Conservation (phyloP, 371 early-diverging fungal genomes). For the Mortierella sp. region DNA sequence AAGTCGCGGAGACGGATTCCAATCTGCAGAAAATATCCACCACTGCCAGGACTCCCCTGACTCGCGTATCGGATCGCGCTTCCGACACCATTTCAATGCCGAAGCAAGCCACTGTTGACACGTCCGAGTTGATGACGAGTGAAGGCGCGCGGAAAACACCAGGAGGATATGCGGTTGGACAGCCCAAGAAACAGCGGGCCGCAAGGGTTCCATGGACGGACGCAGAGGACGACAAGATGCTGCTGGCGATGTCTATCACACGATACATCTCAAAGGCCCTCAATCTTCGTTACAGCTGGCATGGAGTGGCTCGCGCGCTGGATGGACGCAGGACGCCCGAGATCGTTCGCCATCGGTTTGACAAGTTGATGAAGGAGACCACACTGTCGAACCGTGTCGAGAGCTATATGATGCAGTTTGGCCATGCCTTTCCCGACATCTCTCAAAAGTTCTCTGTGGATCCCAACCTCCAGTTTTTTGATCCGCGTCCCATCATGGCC, state of each 20-base stretch:
- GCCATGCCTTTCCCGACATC: conserved; percentile 13
- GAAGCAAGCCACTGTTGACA: background rate
- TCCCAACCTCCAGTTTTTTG: conserved; percentile 36
- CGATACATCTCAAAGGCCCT: conserved; percentile 27
- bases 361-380: conserved; percentile 24
- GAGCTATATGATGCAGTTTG: conserved; percentile 31
- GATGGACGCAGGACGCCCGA: conserved; percentile 16
- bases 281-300: conserved; percentile 42
- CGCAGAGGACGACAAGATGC: conserved; percentile 29
- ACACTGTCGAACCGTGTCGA: conserved; percentile 22
- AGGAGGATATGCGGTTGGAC: conserved; percentile 13
- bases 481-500: conserved; percentile 25
- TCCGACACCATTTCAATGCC: background rate
- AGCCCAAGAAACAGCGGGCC: conserved; percentile 21
- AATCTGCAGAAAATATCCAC: background rate
- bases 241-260: conserved; percentile 22
- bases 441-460: conserved; percentile 21
- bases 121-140: background rate
- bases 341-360: conserved; percentile 44
- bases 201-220: conserved; percentile 26
- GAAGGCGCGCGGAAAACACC: background rate
- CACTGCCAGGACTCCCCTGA: background rate
- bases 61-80: background rate
- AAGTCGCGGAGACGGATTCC: background rate
- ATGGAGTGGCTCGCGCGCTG: conserved; percentile 17